Evolutionary conservation across 2,329 filamentous ascomycete genomes (phyloP).

Genomic region (Penicillium brasilianum): DNA sequence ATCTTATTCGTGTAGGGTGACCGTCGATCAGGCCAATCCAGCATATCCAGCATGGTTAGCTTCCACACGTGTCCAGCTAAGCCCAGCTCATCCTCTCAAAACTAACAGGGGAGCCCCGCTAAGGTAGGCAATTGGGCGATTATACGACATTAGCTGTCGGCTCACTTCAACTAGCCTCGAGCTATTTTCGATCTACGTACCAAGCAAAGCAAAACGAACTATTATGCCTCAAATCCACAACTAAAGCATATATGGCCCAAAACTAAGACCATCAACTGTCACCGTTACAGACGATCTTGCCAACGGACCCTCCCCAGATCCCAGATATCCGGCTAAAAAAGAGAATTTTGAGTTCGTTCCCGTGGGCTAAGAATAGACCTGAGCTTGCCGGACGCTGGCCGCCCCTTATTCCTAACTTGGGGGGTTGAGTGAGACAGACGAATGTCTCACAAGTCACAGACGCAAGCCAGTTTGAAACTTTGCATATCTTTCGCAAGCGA

Average conservation of each 20-base stretch:
- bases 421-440: constrained; percentile 8
- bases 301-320: not conserved
- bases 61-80: constrained; percentile 13
- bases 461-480: not conserved
- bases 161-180: not conserved
- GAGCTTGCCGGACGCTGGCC: not conserved
- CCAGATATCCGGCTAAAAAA: constrained; percentile 4
- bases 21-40: constrained; percentile 11
- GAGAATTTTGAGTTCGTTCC: constrained; percentile 5
- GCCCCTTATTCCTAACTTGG: not conserved
- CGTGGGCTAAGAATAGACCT: constrained; percentile 19
- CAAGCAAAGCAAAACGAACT: not conserved
- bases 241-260: not conserved
- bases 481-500: not conserved
- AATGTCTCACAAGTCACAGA: not conserved
- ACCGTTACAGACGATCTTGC: constrained; percentile 20
- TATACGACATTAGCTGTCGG: not conserved
- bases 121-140: not conserved
- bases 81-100: not conserved
- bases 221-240: not conserved
- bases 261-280: constrained; percentile 7
- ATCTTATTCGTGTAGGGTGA: constrained; percentile 1
- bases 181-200: constrained; percentile 2
- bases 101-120: not conserved
- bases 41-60: not conserved